Percentiles rank a stretch among this genome's conserved stretches.
phyloP scores from a whole-genome alignment of 345 rosid genomes.

The Gossypium herbaceum region DNA sequence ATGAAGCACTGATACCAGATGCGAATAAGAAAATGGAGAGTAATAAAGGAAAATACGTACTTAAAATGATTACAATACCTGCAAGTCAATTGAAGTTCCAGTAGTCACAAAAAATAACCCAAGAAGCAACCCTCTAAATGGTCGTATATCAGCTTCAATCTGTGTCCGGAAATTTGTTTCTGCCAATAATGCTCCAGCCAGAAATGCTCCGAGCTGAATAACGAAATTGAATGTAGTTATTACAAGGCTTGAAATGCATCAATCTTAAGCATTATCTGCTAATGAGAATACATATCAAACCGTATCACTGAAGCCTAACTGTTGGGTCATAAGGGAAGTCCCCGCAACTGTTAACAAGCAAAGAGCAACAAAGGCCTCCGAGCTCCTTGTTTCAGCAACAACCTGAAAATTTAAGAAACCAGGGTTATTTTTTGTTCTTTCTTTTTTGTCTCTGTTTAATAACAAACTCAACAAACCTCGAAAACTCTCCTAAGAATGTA shows the following conservation, averaged over 20 bases:
- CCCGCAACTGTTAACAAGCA: constrained; percentile 91
- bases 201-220: constrained; percentile 93
- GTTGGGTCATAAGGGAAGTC: constrained; percentile 86
- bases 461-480: constrained; percentile 50
- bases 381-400: constrained; percentile 94
- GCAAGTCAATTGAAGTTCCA: constrained; percentile 90
- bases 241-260: constrained; percentile 12
- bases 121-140: constrained; percentile 92
- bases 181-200: constrained; percentile 91
- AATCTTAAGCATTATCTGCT: constrained; percentile 4
- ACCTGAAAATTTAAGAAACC: constrained; percentile 48
- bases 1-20: not conserved
- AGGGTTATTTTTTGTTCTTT: constrained; percentile 3
- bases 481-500: constrained; percentile 73
- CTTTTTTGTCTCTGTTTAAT: not conserved
- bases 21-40: not conserved
- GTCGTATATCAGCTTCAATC: constrained; percentile 97
- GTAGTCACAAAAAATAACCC: constrained; percentile 95
- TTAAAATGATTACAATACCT: constrained; percentile 42
- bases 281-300: constrained; percentile 34
- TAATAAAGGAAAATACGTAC: not conserved
- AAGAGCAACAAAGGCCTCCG: constrained; percentile 95
- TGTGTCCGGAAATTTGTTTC: constrained; percentile 96
- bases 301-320: constrained; percentile 96
- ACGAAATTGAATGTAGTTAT: constrained; percentile 14